Evolutionary conservation across 345 rosid species (phyloP).

Genomic region (Citrus mangshanensis): DNA sequence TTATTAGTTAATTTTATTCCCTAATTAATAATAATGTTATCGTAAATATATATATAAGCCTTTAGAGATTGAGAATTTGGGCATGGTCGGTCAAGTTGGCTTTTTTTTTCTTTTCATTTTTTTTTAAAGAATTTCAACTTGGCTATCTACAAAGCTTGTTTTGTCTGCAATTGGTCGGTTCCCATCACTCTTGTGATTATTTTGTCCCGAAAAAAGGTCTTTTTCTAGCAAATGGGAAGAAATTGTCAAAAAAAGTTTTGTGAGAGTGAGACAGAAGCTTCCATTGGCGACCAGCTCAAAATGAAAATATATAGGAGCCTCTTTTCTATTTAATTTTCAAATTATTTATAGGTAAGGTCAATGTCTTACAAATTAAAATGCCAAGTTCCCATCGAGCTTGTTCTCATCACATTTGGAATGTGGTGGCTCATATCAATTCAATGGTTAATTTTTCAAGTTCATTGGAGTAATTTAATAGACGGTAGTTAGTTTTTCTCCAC

Average conservation of each 20-base stretch:
- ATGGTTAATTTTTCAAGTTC: too few relatives aligned
- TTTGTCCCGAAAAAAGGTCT: not conserved
- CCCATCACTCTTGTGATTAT: not conserved
- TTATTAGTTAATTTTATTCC: not conserved
- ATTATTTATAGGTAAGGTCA: not conserved
- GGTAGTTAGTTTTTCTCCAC: too few relatives aligned
- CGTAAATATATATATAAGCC: not conserved
- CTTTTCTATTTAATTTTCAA: too few relatives aligned
- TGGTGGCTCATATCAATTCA: too few relatives aligned
- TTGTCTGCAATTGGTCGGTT: not conserved
- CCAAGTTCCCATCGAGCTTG: too few relatives aligned
- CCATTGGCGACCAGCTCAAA: not conserved
- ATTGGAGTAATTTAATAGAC: too few relatives aligned
- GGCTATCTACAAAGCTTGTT: too few relatives aligned
- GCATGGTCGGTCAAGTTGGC: slow-evolving; percentile 4
- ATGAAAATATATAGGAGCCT: too few relatives aligned
- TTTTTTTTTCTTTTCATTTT: not conserved
- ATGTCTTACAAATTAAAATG: not conserved
- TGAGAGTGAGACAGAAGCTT: too few relatives aligned
- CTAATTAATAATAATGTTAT: not conserved
- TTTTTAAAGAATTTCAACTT: too few relatives aligned
- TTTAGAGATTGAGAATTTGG: not conserved
- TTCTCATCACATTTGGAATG: too few relatives aligned
- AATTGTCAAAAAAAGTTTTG: not conserved
- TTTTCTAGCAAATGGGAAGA: not conserved